These are phyloP conservation scores for Taphrina populina DNA, from an alignment of 1,139 yeast species.

Conservation along the genomic window DNA sequence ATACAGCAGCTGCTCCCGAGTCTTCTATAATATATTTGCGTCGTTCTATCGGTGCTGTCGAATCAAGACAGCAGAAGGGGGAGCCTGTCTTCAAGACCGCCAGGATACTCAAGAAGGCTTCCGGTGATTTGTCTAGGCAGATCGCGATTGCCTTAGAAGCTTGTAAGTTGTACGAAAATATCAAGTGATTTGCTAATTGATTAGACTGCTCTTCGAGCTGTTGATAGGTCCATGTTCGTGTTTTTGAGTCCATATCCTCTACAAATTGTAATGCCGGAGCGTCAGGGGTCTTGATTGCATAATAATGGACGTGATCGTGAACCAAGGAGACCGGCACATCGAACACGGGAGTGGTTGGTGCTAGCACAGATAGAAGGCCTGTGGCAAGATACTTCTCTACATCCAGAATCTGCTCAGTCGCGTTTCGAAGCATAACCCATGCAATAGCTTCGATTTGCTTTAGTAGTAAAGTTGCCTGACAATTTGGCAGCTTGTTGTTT, in stretches of 20 bases:
- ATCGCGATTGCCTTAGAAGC: slow-evolving; percentile 36
- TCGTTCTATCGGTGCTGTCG: slow-evolving; percentile 40
- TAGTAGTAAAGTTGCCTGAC: slow-evolving; percentile 37
- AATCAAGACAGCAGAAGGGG: slow-evolving; percentile 40
- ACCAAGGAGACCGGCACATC: slow-evolving; percentile 26
- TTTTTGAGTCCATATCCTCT: slow-evolving; percentile 1
- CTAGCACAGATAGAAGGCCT: slow-evolving; percentile 25
- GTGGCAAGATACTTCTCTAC: slow-evolving; percentile 33
- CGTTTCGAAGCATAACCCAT: slow-evolving; percentile 23
- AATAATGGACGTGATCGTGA: slow-evolving; percentile 39
- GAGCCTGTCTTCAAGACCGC: slow-evolving; percentile 40
- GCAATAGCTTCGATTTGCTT: slow-evolving; percentile 36
- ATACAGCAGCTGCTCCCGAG: slow-evolving; percentile 7
- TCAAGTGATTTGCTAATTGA: slow-evolving; percentile 37
- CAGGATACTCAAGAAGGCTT: slow-evolving; percentile 40
- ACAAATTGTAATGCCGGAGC: slow-evolving; percentile 39
- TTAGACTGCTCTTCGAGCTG: slow-evolving; percentile 38
- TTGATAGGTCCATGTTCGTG: slow-evolving; percentile 38
- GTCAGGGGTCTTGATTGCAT: slow-evolving; percentile 36
- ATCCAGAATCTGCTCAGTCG: slow-evolving; percentile 12
- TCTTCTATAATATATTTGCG: slow-evolving; percentile 38
- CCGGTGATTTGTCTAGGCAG: slow-evolving; percentile 40
- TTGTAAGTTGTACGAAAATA: slow-evolving; percentile 7
- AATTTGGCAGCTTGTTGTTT: slow-evolving; percentile 28
- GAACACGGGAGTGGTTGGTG: slow-evolving; percentile 17